phyloP scores from a whole-genome alignment of 108 stramenopile species.

The Stephanodiscus minutulus region DNA sequence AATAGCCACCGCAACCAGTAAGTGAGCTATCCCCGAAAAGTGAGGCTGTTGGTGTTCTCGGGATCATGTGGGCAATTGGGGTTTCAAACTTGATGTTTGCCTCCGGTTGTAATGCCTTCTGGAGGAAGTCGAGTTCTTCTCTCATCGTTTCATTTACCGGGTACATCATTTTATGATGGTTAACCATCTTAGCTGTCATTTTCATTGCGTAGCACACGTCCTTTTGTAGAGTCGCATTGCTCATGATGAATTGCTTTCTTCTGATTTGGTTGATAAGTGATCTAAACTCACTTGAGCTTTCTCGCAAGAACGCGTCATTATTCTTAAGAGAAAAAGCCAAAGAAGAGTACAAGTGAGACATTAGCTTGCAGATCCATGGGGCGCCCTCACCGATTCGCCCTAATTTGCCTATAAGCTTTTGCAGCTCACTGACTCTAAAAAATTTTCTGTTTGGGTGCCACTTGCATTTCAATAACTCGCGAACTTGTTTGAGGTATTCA shows the following conservation, averaged over 20 bases:
- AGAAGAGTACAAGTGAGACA: conserved; percentile 21
- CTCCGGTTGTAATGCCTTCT: background rate
- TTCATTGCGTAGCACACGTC: background rate
- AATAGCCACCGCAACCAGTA: background rate
- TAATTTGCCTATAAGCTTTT: conserved; percentile 1
- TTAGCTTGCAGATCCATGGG: conserved; percentile 12
- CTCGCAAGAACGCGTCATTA: conserved; percentile 1
- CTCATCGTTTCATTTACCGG: conserved; percentile 13
- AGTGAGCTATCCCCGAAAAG: background rate
- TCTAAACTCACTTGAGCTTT: background rate
- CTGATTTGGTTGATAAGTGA: background rate
- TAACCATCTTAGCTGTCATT: background rate
- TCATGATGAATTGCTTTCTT: background rate
- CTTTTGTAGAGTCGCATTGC: background rate
- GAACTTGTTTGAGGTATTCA: no score
- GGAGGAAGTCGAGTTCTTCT: conserved; percentile 4
- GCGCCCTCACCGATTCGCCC: conserved; percentile 7
- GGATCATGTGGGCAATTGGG: background rate
- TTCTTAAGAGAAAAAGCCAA: conserved; percentile 3
- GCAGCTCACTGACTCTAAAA: background rate
- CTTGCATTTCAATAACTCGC: no score
- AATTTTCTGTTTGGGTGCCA: no score
- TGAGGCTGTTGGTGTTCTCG: background rate
- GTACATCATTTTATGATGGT: background rate
- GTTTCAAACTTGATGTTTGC: background rate